Evolutionary conservation across 148 eudicot genomes (phyloP), one percentile per base, ranked within the genome.

Genomic region (Camellia lanceoleosa): DNA sequence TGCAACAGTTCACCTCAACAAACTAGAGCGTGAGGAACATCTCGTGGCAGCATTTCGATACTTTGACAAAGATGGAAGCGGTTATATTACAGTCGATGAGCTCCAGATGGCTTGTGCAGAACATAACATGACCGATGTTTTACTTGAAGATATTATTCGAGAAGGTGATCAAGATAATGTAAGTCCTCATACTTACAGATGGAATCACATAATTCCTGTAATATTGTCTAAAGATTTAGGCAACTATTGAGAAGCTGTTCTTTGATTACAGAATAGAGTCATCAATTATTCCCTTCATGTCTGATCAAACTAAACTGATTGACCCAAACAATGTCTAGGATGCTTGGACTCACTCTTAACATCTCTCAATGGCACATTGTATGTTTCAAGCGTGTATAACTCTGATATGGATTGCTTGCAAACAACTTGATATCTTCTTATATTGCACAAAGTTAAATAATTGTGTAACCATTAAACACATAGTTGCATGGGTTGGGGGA

Each of bases 51-150:
- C 99, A 43, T 95, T 93, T 80, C 92, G 87, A 71, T 95, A 95
- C 81, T 95, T 95, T 73, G 97, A 95, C 90, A 95, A 90, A 86
- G 97, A 95, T 87, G 91, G 91, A 73, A 95, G 99, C 89, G 99
- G 99, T 66, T 95, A 87, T 80, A 93, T 93, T 62, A 95, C 99
- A 19, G 89, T 92, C 70, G 99, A 95, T 84, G 97, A 95, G 84
- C 94, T 95, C 74, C 95, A 92, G 84, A 92, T 89, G 83, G 97
- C 97, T 73, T 95, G 97, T 84, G 84, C 73, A 7, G 95, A 91
- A 67, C 99, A 93, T 75, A 88, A 90, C 81, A 90, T 93, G 87
- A 85, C 85, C 23, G 93, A 95, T 88, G 89, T 89, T 55, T 82
- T 59, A 77, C 90, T 93, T 61, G 99, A 93, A 83, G 97, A 95